Base-by-base conservation (phyloP, 257 asterid genomes). In the Cordia subcordata region DNA sequence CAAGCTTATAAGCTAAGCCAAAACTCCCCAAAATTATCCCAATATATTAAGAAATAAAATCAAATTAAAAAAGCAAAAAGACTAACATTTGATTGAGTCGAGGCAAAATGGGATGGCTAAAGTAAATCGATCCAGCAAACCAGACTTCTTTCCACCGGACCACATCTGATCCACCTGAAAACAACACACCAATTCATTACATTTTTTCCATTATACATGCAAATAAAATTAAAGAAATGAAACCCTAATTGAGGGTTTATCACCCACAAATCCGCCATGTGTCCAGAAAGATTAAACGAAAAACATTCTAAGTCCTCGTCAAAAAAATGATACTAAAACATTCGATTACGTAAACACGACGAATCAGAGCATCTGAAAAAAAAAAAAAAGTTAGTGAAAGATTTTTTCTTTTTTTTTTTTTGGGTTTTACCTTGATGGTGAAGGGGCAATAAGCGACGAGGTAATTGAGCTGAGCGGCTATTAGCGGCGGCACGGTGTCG, bases 91-190 rank as follows among this genome's bases (percentile, higher is more conserved):
- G 75, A 92, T 72, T 61, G 35, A 63, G 70, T 88, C 99, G 22
- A 93, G 96, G 75, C 99, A 93, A 58, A 82, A 93, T 8, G 99
- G 99, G 66, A 89, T 77, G 60, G 69, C 76, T 58, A 93, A 62
- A 66, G 97, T 84, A 77, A 86, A 84, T 20, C 95, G 99, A 89
- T 93, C 99, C 2, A 83, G 74, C 44, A 72, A 44, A 50, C 64
- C 79, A 77, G 82, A 84, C 87, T 77, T 86, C 78, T 77, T 86
- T 82, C 86, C 65, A 49, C 99, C 99, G 18, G 95, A 72, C 88
- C 96, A 86, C 85, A 78, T 81, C 49, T 85, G 87, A 58, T 89
- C 97, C 70, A 93, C 87, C 99, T 93, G 89, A 57, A 78, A 76
- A 61, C 5, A 47, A 23, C 9, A 61, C 10, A 61, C 8, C 1